These are phyloP conservation scores for Solanum chaucha DNA, from an alignment of 257 asterid genomes.

Conservation along the genomic window DNA sequence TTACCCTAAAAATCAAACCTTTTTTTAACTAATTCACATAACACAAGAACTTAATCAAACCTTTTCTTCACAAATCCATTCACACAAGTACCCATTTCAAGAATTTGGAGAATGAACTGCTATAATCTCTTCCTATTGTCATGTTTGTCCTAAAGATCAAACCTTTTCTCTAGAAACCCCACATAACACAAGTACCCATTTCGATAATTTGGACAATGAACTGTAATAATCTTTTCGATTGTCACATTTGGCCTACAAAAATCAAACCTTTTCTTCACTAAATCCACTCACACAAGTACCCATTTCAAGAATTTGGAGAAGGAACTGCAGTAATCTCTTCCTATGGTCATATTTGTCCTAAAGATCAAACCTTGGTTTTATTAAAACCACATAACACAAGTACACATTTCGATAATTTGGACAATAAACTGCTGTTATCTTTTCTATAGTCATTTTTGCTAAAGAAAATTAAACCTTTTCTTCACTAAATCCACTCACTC, in stretches of 20 bases:
- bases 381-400: not conserved
- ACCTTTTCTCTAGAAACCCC: not conserved
- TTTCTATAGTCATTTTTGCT: not conserved
- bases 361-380: not conserved
- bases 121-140: not conserved
- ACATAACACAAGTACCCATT: not conserved
- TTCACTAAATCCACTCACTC: not conserved
- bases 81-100: not conserved
- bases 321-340: not conserved
- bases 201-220: not conserved
- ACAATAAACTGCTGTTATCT: not conserved
- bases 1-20: conserved; percentile 1
- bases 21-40: not conserved
- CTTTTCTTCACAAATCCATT: not conserved
- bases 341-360: not conserved
- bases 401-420: not conserved
- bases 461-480: not conserved
- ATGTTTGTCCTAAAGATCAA: not conserved
- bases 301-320: not conserved
- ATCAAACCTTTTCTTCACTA: not conserved
- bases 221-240: not conserved
- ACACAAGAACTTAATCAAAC: not conserved
- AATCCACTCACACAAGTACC: not conserved
- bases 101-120: not conserved
- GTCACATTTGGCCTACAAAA: not conserved